Evolutionary conservation across 2,329 filamentous ascomycete genomes (phyloP).

Genomic region (Xylariaceae sp.): DNA sequence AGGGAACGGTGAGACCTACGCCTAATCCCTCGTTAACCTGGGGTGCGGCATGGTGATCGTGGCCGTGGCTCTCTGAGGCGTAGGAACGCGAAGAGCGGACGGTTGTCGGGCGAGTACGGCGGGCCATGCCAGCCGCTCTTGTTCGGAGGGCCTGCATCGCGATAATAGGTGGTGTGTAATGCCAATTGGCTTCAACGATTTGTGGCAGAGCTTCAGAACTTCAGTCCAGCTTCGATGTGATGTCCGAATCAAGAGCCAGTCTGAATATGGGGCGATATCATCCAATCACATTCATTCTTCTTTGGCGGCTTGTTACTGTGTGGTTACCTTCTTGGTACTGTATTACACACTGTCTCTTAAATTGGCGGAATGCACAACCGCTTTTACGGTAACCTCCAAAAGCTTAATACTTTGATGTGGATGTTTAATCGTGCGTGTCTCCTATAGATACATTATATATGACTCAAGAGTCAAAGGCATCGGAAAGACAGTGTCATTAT

Average conservation of each 20-base stretch:
- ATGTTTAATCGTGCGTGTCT: no score
- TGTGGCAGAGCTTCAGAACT: slow-evolving; percentile 27
- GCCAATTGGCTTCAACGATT: slow-evolving; percentile 36
- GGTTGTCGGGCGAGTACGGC: slow-evolving; percentile 42
- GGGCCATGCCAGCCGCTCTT: slow-evolving; percentile 49
- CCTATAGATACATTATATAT: no score
- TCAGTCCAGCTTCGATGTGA: slow-evolving; percentile 23
- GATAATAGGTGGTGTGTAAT: slow-evolving; percentile 23
- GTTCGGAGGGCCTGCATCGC: slow-evolving; percentile 49
- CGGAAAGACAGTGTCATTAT: no score
- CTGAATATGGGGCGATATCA: no score
- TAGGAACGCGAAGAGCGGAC: slow-evolving; percentile 53
- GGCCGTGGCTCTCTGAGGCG: slow-evolving; percentile 59
- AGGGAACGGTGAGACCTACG: slow-evolving; percentile 49
- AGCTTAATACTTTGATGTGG: no score
- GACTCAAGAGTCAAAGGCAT: no score
- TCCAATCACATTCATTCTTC: no score
- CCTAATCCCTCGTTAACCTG: slow-evolving; percentile 60
- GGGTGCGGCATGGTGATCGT: slow-evolving; percentile 41
- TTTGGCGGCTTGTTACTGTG: no score
- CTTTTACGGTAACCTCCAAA: no score
- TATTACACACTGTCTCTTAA: no score
- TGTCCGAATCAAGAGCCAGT: slow-evolving; percentile 16
- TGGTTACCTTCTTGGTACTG: no score
- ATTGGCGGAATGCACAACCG: no score